Conservation (phyloP, 1,284 basidiomycete genomes). For the Athelia sp. region DNA sequence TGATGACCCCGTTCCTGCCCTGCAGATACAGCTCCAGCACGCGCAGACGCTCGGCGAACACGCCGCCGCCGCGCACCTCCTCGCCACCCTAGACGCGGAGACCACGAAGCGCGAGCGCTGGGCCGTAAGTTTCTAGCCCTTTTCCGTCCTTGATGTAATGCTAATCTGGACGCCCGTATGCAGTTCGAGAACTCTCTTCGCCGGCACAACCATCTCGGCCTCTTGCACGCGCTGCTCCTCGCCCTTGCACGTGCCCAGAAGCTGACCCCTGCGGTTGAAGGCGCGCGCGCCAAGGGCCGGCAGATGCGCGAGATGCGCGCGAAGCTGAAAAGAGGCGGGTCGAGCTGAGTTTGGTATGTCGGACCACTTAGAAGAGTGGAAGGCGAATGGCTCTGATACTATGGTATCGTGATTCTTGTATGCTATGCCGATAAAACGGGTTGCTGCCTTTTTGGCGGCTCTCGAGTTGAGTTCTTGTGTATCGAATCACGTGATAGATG, state of each 20-base stretch:
- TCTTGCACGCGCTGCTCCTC: slow-evolving; percentile 66
- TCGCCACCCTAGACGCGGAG: slow-evolving; percentile 69
- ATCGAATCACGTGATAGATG: no score
- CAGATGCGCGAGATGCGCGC: no score
- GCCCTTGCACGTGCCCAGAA: slow-evolving; percentile 64
- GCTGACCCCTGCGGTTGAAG: slow-evolving; percentile 17
- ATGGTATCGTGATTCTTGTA: no score
- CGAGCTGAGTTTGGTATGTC: no score
- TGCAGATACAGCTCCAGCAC: slow-evolving; percentile 52
- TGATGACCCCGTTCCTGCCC: slow-evolving; percentile 68
- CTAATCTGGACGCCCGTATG: slow-evolving; percentile 2
- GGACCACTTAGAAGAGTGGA: no score
- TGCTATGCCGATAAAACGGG: no score
- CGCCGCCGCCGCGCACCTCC: slow-evolving; percentile 40
- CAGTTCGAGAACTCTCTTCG: slow-evolving; percentile 82
- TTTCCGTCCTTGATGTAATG: neutral
- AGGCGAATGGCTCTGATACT: no score
- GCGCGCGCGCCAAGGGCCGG: no score
- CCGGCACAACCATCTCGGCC: slow-evolving; percentile 78
- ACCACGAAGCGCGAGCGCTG: slow-evolving; percentile 74
- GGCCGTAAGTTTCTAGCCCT: slow-evolving; percentile 52
- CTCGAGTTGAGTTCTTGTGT: no score
- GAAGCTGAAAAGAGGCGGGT: no score
- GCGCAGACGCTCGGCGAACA: slow-evolving; percentile 33
- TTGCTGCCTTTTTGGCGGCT: no score